These are phyloP conservation scores for Rhizophagus sp. DNA, from an alignment of 192 early-diverging fungal species.

Conservation along the genomic window DNA sequence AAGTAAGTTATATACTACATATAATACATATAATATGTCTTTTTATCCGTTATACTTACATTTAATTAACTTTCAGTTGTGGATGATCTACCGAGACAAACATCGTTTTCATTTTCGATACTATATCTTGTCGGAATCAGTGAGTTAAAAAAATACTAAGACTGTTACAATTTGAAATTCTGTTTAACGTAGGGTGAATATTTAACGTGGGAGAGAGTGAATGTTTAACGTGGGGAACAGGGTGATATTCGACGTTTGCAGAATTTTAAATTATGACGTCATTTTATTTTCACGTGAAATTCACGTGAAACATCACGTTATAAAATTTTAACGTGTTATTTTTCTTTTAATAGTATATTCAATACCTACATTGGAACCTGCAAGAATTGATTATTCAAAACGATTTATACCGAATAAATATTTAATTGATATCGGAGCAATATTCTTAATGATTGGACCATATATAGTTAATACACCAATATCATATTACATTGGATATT, in stretches of 20 bases:
- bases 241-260: too few species aligned
- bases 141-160: neutral
- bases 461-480: neutral
- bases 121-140: slow-evolving; percentile 2
- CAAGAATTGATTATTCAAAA: neutral
- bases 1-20: neutral
- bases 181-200: too few species aligned
- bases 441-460: slow-evolving; percentile 1
- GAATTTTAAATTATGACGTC: too few species aligned
- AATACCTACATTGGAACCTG: neutral
- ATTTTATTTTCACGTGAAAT: neutral
- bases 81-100: slow-evolving; percentile 8
- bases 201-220: too few species aligned
- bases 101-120: neutral
- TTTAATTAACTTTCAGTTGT: neutral
- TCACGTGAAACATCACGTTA: neutral
- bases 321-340: too few species aligned
- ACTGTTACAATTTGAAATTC: too few species aligned
- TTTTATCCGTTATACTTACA: neutral
- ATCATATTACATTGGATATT: slow-evolving; percentile 3
- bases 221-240: too few species aligned
- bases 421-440: neutral
- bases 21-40: neutral
- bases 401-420: neutral
- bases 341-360: neutral